Evolutionary conservation across 2,329 filamentous ascomycete species (phyloP), one percentile per base, ranked within the genome.

Genomic region (Domatiomyces globalis): DNA sequence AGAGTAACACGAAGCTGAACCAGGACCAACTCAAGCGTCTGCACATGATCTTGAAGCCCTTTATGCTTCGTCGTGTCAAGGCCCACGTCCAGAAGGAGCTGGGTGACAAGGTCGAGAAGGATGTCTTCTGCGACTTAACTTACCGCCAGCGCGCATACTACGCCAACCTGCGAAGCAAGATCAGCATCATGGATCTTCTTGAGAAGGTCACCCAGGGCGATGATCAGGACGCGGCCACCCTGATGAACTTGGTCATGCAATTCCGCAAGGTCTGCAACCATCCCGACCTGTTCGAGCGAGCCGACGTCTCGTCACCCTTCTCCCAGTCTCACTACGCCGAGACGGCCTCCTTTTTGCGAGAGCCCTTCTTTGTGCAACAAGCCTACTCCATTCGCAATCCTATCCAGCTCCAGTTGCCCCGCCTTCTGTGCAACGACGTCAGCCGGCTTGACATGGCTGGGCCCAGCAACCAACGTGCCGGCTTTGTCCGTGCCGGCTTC

Each of bases 191-290:
- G 81, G 92, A 98, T 65, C 81, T 98, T 17, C 94, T 98, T 51
- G 92, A 98, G 68, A 96, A 95, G 76, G 88, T 87, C 1, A 90
- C 90, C 1, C 78, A 92, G 60, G 92, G 92, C 36, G 89, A 95
- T 62, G 92, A 96, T 48, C 83, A 90, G 61, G 92, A 96, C 65
- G 94, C 87, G 36, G 89, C 90, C 43, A 96, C 90, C 1, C 71
- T 98, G 62, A 96, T 98, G 92, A 98, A 98, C 68, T 75, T 98
- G 58, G 92, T 98, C 57, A 98, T 98, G 92, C 92, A 98, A 70
- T 98, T 98, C 78, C 81, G 92, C 62, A 98, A 98, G 71, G 92
- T 98, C 52, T 98, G 92, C 73, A 98, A 98, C 64, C 92, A 98
- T 65, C 92, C 92, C 0, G 92, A 98, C 69, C 71, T 98, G 33